Conservation (phyloP, 805 yeast genomes). For the Starmerella stellata region DNA sequence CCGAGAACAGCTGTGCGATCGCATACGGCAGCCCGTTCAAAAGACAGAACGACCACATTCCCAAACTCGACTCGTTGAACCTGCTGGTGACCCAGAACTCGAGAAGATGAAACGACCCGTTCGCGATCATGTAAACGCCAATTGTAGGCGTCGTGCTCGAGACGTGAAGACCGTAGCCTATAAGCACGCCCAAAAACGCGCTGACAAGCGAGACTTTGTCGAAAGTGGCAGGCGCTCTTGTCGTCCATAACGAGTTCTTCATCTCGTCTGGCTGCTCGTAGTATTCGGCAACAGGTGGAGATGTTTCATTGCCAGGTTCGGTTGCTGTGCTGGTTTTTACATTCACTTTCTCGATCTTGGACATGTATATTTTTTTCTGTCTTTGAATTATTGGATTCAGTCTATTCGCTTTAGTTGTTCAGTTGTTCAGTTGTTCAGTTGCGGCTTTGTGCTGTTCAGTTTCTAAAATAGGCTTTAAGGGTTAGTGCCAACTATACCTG, state of each 20-base stretch:
- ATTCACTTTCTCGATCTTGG: too few relatives aligned
- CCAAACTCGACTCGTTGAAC: constrained; percentile 48
- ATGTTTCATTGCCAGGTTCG: too few relatives aligned
- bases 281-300: not conserved
- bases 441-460: too few relatives aligned
- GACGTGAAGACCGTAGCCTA: constrained; percentile 13
- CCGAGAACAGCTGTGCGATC: constrained; percentile 38
- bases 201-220: constrained; percentile 20
- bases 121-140: constrained; percentile 34
- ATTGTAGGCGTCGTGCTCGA: constrained; percentile 13
- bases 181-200: constrained; percentile 19
- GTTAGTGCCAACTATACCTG: too few relatives aligned
- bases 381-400: too few relatives aligned
- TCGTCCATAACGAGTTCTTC: constrained; percentile 4
- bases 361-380: too few relatives aligned
- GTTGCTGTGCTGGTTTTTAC: too few relatives aligned
- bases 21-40: constrained; percentile 44
- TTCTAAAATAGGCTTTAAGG: too few relatives aligned
- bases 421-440: too few relatives aligned
- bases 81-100: constrained; percentile 70
- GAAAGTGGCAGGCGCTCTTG: constrained; percentile 14
- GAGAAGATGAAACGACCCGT: constrained; percentile 54
- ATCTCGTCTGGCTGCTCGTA: not conserved
- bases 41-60: constrained; percentile 50
- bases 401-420: too few relatives aligned